Evolutionary conservation across 169 alveolate species (phyloP).

Genomic region (Toxoplasma gondii): DNA sequence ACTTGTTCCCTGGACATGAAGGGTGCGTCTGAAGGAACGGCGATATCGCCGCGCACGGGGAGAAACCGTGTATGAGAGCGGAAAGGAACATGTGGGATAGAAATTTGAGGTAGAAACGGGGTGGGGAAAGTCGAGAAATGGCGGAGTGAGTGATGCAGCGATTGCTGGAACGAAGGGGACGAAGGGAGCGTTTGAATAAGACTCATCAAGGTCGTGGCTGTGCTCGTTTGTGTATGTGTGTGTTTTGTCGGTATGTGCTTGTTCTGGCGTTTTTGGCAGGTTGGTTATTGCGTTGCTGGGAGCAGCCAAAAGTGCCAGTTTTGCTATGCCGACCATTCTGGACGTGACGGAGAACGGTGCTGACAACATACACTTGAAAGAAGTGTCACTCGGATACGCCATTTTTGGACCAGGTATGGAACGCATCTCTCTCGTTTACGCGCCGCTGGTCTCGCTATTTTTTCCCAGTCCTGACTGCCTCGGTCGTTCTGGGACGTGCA

Average conservation of each 20-base stretch:
- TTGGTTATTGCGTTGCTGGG: constrained; percentile 67
- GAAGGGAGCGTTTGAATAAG: no score
- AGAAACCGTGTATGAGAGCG: not conserved
- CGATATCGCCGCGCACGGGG: not conserved
- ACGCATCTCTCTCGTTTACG: not conserved
- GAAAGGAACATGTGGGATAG: not conserved
- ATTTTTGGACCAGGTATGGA: constrained; percentile 55
- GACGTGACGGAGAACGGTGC: constrained; percentile 47
- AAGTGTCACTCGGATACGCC: constrained; percentile 59
- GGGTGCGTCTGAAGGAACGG: constrained; percentile 41
- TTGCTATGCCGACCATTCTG: constrained; percentile 67
- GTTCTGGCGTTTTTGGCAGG: not conserved
- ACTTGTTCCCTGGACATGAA: constrained; percentile 68
- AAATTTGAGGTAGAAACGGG: no score
- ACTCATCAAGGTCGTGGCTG: no score
- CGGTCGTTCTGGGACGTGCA: no score
- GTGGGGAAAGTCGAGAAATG: no score
- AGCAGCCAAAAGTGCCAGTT: constrained; percentile 68
- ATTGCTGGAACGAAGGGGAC: no score
- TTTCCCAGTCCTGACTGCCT: no score
- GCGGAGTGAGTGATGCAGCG: no score
- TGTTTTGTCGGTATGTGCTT: not conserved
- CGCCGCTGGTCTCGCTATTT: no score
- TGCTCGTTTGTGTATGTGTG: no score
- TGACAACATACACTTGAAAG: constrained; percentile 35